Evolutionary conservation across 495 filamentous ascomycete genomes (phyloP).

Genomic region (Clavariopsis aquatica): DNA sequence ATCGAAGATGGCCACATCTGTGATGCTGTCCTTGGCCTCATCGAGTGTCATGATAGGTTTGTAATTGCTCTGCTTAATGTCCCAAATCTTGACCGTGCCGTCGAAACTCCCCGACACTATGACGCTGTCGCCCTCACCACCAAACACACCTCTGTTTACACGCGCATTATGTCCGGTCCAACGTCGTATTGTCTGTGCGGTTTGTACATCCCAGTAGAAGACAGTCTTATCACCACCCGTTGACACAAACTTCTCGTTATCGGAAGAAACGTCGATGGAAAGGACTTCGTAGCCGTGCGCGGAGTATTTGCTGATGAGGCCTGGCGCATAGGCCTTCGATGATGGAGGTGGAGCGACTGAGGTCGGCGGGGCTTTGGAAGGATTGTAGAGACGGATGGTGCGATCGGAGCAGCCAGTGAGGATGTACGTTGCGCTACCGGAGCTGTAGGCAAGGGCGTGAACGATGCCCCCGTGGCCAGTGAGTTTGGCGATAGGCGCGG

Average conservation of each 20-base stretch:
- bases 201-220: conserved; percentile 90
- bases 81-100: conserved; percentile 84
- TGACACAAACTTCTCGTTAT: conserved; percentile 79
- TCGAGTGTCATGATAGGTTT: conserved; percentile 76
- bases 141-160: conserved; percentile 77
- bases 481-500: conserved; percentile 41
- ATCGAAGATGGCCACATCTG: conserved; percentile 56
- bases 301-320: conserved; percentile 79
- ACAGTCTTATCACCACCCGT: conserved; percentile 85
- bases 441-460: conserved; percentile 71
- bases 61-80: conserved; percentile 59
- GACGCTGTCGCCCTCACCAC: conserved; percentile 66
- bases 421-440: conserved; percentile 70
- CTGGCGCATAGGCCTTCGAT: neutral
- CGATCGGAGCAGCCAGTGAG: conserved; percentile 87
- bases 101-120: conserved; percentile 78
- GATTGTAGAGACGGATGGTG: conserved; percentile 74
- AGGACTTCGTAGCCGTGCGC: conserved; percentile 91
- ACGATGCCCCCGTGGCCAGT: conserved; percentile 52
- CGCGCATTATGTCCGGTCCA: conserved; percentile 65
- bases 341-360: conserved; percentile 41
- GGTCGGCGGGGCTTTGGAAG: conserved; percentile 48
- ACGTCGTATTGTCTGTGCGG: conserved; percentile 69
- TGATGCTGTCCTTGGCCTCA: conserved; percentile 79
- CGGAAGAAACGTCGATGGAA: conserved; percentile 67